Conservation (phyloP, 164 flowering plant species). For the Cinnamomum chago region DNA sequence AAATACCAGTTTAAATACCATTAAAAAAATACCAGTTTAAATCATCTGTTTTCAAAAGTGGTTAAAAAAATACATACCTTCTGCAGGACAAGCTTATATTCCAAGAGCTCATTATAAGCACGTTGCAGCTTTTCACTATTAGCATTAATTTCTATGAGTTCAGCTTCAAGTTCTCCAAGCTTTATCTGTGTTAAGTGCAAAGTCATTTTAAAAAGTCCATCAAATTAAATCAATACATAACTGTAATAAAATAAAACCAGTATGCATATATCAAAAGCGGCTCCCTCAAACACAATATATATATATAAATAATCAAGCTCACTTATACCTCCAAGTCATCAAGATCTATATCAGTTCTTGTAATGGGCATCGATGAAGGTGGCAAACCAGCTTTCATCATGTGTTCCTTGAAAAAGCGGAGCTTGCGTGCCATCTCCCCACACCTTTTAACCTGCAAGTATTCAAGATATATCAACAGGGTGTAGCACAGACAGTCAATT, state of each 20-base stretch:
- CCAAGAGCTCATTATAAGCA: conserved; percentile 74
- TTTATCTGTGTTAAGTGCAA: conserved; percentile 46
- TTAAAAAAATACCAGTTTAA: not conserved
- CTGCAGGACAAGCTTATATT: conserved; percentile 80
- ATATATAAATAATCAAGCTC: not conserved
- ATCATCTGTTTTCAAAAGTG: not conserved
- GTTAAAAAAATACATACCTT: conserved; percentile 47
- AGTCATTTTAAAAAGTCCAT: not conserved
- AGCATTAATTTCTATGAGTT: conserved; percentile 79
- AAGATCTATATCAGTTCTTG: conserved; percentile 37
- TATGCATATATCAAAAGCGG: not conserved
- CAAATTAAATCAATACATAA: not conserved
- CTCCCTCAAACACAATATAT: not conserved
- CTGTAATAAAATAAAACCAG: conserved; percentile 1
- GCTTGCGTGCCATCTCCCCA: conserved; percentile 85
- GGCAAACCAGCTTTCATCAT: conserved; percentile 63
- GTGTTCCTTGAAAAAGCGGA: conserved; percentile 71
- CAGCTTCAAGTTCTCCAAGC: conserved; percentile 95
- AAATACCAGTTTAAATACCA: too few species aligned
- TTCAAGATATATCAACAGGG: too few species aligned
- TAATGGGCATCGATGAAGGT: conserved; percentile 31
- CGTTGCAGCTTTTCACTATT: conserved; percentile 88
- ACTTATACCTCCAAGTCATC: conserved; percentile 63
- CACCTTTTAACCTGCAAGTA: conserved; percentile 66
- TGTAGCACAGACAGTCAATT: too few species aligned